Evolutionary conservation across 176 grass and related monocot species (phyloP).

Genomic region (Aegilops umbellulata): DNA sequence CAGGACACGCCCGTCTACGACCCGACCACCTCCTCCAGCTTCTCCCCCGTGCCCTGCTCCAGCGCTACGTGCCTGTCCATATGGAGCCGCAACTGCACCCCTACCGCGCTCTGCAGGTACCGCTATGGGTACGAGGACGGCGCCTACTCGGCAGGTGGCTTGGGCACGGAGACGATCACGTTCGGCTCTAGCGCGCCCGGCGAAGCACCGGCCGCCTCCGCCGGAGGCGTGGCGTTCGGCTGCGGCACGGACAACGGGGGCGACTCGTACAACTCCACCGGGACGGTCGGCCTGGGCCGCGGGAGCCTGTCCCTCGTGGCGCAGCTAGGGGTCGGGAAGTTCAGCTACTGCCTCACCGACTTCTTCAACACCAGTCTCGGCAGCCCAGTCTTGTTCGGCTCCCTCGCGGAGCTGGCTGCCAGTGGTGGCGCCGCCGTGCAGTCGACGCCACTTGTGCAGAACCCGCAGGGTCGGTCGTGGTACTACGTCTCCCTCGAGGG

Average conservation of each 20-base stretch:
- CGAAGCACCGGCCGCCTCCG: not conserved
- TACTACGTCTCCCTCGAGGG: constrained; percentile 3
- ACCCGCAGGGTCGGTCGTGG: not conserved
- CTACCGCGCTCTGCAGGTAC: constrained; percentile 16
- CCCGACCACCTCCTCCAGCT: not conserved
- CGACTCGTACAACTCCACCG: constrained; percentile 12
- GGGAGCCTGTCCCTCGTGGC: constrained; percentile 25
- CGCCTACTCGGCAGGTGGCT: not conserved
- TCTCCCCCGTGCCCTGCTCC: not conserved
- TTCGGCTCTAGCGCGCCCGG: not conserved
- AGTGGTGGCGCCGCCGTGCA: not conserved
- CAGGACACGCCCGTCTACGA: not conserved
- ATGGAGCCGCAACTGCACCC: not conserved
- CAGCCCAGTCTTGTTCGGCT: not conserved
- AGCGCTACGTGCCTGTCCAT: not conserved
- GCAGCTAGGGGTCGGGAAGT: constrained; percentile 30
- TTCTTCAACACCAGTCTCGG: not conserved
- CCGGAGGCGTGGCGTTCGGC: constrained; percentile 23
- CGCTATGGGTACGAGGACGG: not conserved
- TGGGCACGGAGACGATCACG: constrained; percentile 31
- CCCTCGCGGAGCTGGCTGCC: not conserved
- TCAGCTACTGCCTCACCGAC: constrained; percentile 41
- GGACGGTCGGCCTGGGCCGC: constrained; percentile 17
- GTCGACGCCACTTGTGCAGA: not conserved
- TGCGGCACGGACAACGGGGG: not conserved